Conservation (phyloP, 1,139 yeast genomes). For the Diutina neorugosa region DNA sequence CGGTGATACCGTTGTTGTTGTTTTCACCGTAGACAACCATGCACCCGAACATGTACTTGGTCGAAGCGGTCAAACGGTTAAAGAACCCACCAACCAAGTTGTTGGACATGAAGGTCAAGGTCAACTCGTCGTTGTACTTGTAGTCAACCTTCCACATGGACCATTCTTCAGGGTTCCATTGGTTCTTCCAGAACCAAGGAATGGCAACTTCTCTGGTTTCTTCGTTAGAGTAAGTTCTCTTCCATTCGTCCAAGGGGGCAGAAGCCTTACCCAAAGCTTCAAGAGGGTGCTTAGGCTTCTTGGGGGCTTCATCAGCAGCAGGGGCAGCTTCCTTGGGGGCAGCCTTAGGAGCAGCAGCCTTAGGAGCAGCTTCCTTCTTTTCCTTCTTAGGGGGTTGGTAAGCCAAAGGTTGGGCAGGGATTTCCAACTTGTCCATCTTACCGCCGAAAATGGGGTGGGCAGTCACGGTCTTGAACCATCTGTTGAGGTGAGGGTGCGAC, state of each 20-base stretch:
- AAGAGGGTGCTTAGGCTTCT: slow-evolving; percentile 71
- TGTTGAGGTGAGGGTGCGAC: slow-evolving; percentile 58
- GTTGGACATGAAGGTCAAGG: slow-evolving; percentile 96
- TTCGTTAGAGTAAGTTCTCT: slow-evolving; percentile 93
- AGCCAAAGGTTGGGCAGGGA: slow-evolving; percentile 57
- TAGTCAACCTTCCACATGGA: slow-evolving; percentile 91
- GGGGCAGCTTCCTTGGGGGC: slow-evolving; percentile 25
- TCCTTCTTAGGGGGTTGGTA: slow-evolving; percentile 74
- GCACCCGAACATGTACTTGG: slow-evolving; percentile 90
- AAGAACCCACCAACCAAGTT: slow-evolving; percentile 98
- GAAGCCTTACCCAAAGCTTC: slow-evolving; percentile 67
- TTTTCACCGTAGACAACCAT: slow-evolving; percentile 95
- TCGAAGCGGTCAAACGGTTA: slow-evolving; percentile 84
- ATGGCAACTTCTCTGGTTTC: slow-evolving; percentile 91
- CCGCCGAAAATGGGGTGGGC: slow-evolving; percentile 41
- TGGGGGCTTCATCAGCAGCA: slow-evolving; percentile 28
- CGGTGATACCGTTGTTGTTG: slow-evolving; percentile 96
- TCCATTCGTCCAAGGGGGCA: slow-evolving; percentile 84
- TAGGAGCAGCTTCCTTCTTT: slow-evolving; percentile 23
- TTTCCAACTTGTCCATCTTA: slow-evolving; percentile 32
- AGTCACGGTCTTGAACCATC: slow-evolving; percentile 78
- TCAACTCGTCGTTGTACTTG: slow-evolving; percentile 97
- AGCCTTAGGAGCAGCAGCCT: slow-evolving; percentile 15
- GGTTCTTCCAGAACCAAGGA: slow-evolving; percentile 95
- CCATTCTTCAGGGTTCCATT: slow-evolving; percentile 88